Conservation (phyloP, 2,329 filamentous ascomycete genomes). For the Daldinia sp. region DNA sequence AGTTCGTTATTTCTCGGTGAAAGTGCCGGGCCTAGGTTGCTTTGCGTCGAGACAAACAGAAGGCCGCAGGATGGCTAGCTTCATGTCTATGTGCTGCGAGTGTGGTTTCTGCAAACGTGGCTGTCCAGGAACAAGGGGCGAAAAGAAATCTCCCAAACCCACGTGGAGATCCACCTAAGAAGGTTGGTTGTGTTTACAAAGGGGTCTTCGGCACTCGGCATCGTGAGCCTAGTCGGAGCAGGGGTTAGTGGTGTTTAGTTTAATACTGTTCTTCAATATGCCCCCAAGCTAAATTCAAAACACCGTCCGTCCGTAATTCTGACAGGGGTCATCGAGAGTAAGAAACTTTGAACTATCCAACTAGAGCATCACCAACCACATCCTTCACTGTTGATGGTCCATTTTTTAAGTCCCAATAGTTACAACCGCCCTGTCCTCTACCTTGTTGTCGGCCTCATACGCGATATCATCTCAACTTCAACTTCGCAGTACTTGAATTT, state of each 20-base stretch:
- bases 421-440: background rate
- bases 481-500: background rate
- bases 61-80: background rate
- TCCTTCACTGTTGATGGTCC: background rate
- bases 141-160: background rate
- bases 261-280: constrained; percentile 2
- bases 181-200: background rate
- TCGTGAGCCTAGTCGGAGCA: constrained; percentile 3
- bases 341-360: constrained; percentile 1
- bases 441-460: background rate
- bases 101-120: constrained; percentile 4
- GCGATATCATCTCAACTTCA: background rate
- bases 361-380: background rate
- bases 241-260: constrained; percentile 3
- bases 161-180: constrained; percentile 7
- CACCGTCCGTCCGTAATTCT: background rate
- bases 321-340: background rate
- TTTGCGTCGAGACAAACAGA: constrained; percentile 6
- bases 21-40: background rate
- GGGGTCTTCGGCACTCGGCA: constrained; percentile 3
- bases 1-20: constrained; percentile 8
- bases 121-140: background rate
- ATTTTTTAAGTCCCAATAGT: background rate
- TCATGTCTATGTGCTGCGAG: background rate
- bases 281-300: background rate